Evolutionary conservation across 225 moss, liverwort and hornwort genomes (phyloP).

Genomic region (Marchantia paleacea): DNA sequence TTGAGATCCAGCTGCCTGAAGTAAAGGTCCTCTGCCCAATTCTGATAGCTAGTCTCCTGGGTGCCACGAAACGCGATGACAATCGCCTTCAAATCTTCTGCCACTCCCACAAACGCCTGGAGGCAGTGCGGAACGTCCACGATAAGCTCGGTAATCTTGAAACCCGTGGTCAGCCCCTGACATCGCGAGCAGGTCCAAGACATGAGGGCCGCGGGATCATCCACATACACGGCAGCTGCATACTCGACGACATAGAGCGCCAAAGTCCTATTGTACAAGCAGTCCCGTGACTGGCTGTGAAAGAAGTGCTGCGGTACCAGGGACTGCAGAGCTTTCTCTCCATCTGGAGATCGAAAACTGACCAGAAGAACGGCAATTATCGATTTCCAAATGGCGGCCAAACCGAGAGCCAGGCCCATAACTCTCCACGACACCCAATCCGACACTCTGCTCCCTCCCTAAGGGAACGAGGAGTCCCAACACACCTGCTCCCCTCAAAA

Average conservation of each 20-base stretch:
- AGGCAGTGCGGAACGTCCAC: conserved; percentile 76
- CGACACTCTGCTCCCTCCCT: neutral
- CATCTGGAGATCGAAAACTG: neutral
- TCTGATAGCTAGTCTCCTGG: conserved; percentile 76
- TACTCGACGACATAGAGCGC: conserved; percentile 90
- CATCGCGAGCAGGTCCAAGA: conserved; percentile 93
- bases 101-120: conserved; percentile 90
- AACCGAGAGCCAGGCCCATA: conserved; percentile 9
- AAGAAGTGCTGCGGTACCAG: neutral
- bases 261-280: conserved; percentile 76
- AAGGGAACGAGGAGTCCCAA: neutral
- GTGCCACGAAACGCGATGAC: conserved; percentile 90
- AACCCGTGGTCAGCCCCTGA: conserved; percentile 77
- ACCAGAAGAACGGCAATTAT: conserved; percentile 4
- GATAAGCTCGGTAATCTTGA: conserved; percentile 69
- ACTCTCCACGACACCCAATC: neutral
- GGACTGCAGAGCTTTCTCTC: neutral
- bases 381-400: conserved; percentile 6
- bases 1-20: conserved; percentile 89
- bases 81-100: conserved; percentile 69
- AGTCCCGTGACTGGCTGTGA: conserved; percentile 34
- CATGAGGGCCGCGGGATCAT: conserved; percentile 50
- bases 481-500: too few species aligned
- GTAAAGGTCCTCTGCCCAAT: conserved; percentile 89
- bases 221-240: conserved; percentile 81